These are phyloP conservation scores for Apostasia ramifera DNA, from an alignment of 106 monocot genomes.

Conservation along the genomic window DNA sequence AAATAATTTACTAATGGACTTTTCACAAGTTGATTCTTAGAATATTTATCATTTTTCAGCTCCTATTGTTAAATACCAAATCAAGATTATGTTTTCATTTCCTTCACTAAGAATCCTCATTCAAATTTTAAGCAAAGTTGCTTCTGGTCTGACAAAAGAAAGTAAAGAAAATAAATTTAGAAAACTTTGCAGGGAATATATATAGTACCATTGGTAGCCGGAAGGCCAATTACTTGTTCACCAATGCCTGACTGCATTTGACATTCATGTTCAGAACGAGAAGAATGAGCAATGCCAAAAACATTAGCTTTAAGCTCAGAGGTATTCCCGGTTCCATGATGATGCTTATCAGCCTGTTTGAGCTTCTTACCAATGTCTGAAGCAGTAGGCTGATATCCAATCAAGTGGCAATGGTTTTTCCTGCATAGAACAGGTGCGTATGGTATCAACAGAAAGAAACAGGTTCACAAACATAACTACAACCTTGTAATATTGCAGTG, in stretches of 20 bases:
- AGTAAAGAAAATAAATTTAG: no score
- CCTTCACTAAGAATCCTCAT: no score
- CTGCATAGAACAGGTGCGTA: slow-evolving; percentile 17
- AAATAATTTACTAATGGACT: no score
- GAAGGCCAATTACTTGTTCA: slow-evolving; percentile 2
- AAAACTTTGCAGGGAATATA: no score
- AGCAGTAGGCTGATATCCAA: slow-evolving; percentile 41
- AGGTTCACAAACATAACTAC: neutral
- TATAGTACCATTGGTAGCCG: slow-evolving; percentile 7
- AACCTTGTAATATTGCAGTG: neutral
- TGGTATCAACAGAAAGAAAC: neutral
- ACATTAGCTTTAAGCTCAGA: slow-evolving; percentile 7
- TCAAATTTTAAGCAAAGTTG: no score
- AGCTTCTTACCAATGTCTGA: slow-evolving; percentile 11
- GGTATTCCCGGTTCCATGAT: slow-evolving; percentile 3
- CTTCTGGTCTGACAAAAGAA: no score
- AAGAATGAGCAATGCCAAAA: neutral
- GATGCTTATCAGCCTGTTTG: slow-evolving; percentile 10
- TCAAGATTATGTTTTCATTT: no score
- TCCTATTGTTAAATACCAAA: no score
- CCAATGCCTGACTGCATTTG: neutral
- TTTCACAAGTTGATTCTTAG: no score
- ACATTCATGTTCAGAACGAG: neutral
- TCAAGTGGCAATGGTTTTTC: slow-evolving; percentile 48
- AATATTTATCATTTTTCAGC: no score